A percentile compares a stretch with the other conserved stretches of the same genome.
Conservation (phyloP, 2,329 filamentous ascomycete species). For the Grosmannia clavigera region DNA sequence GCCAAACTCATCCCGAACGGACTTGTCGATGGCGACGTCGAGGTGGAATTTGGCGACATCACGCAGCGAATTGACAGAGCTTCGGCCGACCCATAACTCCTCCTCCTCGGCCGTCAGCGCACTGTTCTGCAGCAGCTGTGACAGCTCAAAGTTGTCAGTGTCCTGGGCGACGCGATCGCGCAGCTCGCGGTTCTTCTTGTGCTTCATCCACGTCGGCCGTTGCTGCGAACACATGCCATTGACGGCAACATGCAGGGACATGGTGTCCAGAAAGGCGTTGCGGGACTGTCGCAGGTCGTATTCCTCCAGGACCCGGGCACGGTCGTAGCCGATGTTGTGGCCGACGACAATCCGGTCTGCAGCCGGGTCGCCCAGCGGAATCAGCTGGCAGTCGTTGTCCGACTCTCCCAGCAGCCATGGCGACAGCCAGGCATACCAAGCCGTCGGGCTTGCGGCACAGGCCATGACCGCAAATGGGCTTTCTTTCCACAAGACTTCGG, state of each 20-base stretch:
- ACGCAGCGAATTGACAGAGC: slow-evolving; percentile 85
- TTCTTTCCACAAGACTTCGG: slow-evolving; percentile 92
- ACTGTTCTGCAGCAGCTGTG: slow-evolving; percentile 55
- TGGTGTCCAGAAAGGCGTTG: slow-evolving; percentile 88
- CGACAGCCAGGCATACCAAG: slow-evolving; percentile 97
- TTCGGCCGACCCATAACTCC: slow-evolving; percentile 89
- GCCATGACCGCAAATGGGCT: slow-evolving; percentile 93
- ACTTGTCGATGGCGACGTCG: slow-evolving; percentile 82
- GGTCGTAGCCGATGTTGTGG: slow-evolving; percentile 92
- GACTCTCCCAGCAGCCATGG: slow-evolving; percentile 87
- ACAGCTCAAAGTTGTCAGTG: slow-evolving; percentile 58
- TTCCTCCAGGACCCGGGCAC: slow-evolving; percentile 78
- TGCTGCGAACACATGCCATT: slow-evolving; percentile 99
- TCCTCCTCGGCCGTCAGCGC: slow-evolving; percentile 72
- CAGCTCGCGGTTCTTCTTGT: slow-evolving; percentile 78
- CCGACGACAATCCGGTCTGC: slow-evolving; percentile 71
- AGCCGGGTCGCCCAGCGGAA: slow-evolving; percentile 70
- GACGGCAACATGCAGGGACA: slow-evolving; percentile 94
- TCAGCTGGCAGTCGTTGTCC: slow-evolving; percentile 58
- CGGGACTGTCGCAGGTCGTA: slow-evolving; percentile 72
- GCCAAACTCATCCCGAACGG: slow-evolving; percentile 74
- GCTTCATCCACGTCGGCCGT: slow-evolving; percentile 92
- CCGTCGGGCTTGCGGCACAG: slow-evolving; percentile 74
- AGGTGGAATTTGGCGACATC: slow-evolving; percentile 97
- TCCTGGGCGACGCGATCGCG: slow-evolving; percentile 66